Evolutionary conservation across 140 eudicot species (phyloP).

Genomic region (Anethum foeniculum): DNA sequence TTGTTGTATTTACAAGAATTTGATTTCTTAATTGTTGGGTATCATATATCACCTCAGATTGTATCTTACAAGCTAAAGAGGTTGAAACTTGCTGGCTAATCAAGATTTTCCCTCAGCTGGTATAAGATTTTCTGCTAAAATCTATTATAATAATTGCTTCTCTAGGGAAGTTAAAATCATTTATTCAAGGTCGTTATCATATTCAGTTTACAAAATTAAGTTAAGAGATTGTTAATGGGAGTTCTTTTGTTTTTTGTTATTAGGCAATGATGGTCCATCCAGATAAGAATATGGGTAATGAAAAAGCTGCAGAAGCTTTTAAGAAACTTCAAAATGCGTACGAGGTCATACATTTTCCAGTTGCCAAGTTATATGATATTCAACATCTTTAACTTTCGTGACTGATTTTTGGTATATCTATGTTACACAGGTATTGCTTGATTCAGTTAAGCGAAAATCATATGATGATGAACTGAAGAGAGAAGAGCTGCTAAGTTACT

Average conservation of each 20-base stretch:
- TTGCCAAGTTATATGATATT: background rate
- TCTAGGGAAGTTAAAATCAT: background rate
- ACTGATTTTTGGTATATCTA: slow-evolving; percentile 9
- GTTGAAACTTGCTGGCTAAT: slow-evolving; percentile 5
- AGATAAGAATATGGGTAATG: slow-evolving; percentile 98
- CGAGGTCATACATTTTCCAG: slow-evolving; percentile 43
- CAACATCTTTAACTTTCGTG: slow-evolving; percentile 1
- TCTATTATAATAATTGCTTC: background rate
- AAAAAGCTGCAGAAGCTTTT: slow-evolving; percentile 97
- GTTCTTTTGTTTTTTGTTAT: slow-evolving; percentile 10
- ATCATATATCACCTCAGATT: slow-evolving; percentile 11
- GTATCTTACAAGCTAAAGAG: background rate
- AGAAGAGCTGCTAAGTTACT: slow-evolving; percentile 82
- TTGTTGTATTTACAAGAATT: background rate
- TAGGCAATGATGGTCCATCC: slow-evolving; percentile 99
- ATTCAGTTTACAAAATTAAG: background rate
- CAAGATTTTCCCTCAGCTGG: background rate
- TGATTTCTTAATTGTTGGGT: background rate
- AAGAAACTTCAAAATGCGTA: slow-evolving; percentile 97
- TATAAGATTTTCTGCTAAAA: background rate
- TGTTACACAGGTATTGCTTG: slow-evolving; percentile 53
- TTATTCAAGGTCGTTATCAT: background rate
- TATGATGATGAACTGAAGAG: slow-evolving; percentile 88
- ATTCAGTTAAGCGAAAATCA: slow-evolving; percentile 64
- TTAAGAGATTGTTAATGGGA: background rate